These are phyloP conservation scores for Schizopora paradoxa DNA, from an alignment of 1,284 basidiomycete genomes.

Conservation along the genomic window DNA sequence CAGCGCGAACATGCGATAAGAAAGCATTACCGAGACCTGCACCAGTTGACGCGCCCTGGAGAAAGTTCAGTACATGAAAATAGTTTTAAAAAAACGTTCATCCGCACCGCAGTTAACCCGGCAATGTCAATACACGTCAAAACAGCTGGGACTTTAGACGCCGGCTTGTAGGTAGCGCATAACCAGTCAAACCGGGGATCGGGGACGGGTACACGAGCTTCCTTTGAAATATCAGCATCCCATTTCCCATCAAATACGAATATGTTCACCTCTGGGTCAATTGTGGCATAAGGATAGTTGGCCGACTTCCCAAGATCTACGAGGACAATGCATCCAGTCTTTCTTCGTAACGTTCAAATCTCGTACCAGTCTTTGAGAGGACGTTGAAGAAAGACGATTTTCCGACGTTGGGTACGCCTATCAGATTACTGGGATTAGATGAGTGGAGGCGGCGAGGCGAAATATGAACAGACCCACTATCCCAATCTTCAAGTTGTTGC, in stretches of 20 bases:
- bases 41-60: slow-evolving; percentile 91
- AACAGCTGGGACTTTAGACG: slow-evolving; percentile 85
- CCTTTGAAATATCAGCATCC: slow-evolving; percentile 29
- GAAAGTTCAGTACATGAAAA: slow-evolving; percentile 11
- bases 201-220: slow-evolving; percentile 96
- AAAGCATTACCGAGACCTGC: slow-evolving; percentile 98
- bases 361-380: slow-evolving; percentile 81
- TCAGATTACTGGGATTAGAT: slow-evolving; percentile 18
- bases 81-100: neutral
- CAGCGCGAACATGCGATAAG: slow-evolving; percentile 94
- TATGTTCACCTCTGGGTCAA: slow-evolving; percentile 66
- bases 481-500: slow-evolving; percentile 93
- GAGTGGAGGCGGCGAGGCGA: slow-evolving; percentile 18
- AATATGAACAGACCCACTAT: slow-evolving; percentile 84
- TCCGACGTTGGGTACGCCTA: slow-evolving; percentile 89
- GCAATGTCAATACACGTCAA: slow-evolving; percentile 99
- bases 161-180: slow-evolving; percentile 86
- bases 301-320: slow-evolving; percentile 93
- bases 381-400: slow-evolving; percentile 96
- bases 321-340: slow-evolving; percentile 4
- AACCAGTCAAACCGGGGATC: slow-evolving; percentile 96
- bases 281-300: slow-evolving; percentile 98
- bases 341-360: slow-evolving; percentile 16
- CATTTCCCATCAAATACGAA: neutral
- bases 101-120: slow-evolving; percentile 81